phyloP scores from a whole-genome alignment of 108 stramenopile species.

The Cylindrotheca fusiformis region DNA sequence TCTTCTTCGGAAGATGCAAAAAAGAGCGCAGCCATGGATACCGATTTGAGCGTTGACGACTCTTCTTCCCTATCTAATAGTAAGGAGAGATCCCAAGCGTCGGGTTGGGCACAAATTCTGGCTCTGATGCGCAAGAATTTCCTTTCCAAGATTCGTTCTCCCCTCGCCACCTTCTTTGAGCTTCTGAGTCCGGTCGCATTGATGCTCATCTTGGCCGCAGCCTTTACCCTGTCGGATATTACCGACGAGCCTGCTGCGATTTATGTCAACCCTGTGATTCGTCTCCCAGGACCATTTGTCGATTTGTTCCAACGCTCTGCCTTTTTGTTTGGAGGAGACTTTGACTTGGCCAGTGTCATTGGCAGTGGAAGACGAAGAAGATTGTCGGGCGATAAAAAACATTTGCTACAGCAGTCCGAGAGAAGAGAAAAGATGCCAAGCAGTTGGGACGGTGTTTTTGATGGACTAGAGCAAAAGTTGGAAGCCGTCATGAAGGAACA shows the following conservation, averaged over 20 bases:
- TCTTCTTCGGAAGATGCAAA: no score
- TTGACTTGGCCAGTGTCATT: neutral
- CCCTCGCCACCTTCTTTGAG: constrained; percentile 45
- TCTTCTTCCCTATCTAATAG: no score
- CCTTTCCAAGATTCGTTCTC: constrained; percentile 39
- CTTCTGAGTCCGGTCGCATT: constrained; percentile 43
- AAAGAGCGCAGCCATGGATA: no score
- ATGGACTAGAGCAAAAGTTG: neutral
- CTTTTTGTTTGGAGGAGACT: neutral
- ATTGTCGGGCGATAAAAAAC: neutral
- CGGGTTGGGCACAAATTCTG: constrained; percentile 12
- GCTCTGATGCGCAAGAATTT: constrained; percentile 37
- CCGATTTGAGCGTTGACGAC: no score
- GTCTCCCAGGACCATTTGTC: constrained; percentile 38
- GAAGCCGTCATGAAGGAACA: neutral
- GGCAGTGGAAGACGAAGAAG: neutral
- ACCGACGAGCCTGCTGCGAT: constrained; percentile 11
- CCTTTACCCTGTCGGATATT: constrained; percentile 39
- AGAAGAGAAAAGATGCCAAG: neutral
- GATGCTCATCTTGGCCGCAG: constrained; percentile 41
- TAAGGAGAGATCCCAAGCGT: neutral
- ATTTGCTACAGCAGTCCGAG: neutral
- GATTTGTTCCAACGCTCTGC: constrained; percentile 20
- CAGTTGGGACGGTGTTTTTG: neutral
- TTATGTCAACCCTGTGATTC: constrained; percentile 26